These are phyloP conservation scores for Rachicladosporium sp. DNA, from an alignment of 2,329 filamentous ascomycete genomes.

Conservation along the genomic window DNA sequence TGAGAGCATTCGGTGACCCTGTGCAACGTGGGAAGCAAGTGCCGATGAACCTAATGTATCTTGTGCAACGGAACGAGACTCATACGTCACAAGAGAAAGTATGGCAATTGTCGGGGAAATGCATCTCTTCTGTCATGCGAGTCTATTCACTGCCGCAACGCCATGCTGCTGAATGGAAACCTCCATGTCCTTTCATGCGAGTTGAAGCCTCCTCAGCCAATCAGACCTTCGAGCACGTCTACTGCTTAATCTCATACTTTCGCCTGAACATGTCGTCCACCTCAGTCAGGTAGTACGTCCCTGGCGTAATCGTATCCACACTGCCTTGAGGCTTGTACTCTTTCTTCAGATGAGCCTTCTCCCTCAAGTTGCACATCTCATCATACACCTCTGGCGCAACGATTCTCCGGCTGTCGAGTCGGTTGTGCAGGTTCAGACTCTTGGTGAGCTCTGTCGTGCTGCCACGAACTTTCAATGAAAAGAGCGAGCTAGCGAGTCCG, in stretches of 20 bases:
- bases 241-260: conserved; percentile 38
- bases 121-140: no score
- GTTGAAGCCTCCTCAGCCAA: no score
- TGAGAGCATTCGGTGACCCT: no score
- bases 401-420: conserved; percentile 32
- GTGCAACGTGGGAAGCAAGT: no score
- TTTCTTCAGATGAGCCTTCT: conserved; percentile 39
- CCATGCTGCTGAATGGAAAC: no score
- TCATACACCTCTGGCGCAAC: conserved; percentile 39
- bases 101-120: no score
- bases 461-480: conserved; percentile 37
- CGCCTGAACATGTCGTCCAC: conserved; percentile 41
- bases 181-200: no score
- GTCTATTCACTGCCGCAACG: no score
- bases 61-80: no score
- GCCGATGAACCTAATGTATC: no score
- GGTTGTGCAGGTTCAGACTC: conserved; percentile 35
- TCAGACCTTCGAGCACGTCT: conserved; percentile 9
- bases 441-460: conserved; percentile 34
- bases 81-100: no score
- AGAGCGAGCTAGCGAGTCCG: conserved; percentile 39
- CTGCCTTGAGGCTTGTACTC: conserved; percentile 34
- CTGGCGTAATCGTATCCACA: conserved; percentile 32
- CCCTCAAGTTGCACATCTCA: conserved; percentile 41
- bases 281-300: conserved; percentile 39